Evolutionary conservation across 805 yeast species (phyloP).

Genomic region (Zygosaccharomyces rouxii): DNA sequence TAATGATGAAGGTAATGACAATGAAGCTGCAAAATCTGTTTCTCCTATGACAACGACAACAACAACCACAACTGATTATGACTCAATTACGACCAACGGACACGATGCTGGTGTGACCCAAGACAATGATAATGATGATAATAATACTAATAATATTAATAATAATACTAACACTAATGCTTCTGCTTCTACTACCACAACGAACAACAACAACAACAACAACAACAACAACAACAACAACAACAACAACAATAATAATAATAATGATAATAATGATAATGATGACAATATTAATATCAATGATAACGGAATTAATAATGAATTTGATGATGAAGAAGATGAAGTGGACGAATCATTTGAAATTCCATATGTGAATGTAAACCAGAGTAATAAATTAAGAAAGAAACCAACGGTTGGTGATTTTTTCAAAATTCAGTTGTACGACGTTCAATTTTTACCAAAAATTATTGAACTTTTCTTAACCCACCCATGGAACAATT

Average conservation of each 20-base stretch:
- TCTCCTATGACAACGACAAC: slow-evolving; percentile 3
- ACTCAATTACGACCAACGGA: background rate
- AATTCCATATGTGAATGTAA: slow-evolving; percentile 36
- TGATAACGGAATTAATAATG: slow-evolving; percentile 25
- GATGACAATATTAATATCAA: slow-evolving; percentile 25
- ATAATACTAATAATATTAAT: background rate
- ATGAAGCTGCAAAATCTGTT: slow-evolving; percentile 4
- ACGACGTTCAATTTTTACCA: slow-evolving; percentile 66
- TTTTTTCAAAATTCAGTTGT: slow-evolving; percentile 71
- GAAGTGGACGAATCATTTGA: slow-evolving; percentile 36
- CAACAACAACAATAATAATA: slow-evolving; percentile 7
- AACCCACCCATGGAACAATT: slow-evolving; percentile 93
- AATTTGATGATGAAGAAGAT: slow-evolving; percentile 18
- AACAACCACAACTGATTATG: background rate
- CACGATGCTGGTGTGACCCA: background rate
- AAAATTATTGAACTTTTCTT: slow-evolving; percentile 73
- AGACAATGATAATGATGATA: slow-evolving; percentile 9
- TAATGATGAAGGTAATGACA: slow-evolving; percentile 9
- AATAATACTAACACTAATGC: background rate
- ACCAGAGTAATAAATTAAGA: slow-evolving; percentile 43
- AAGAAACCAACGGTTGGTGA: slow-evolving; percentile 78
- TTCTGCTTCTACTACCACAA: too few species aligned
- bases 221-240: too few species aligned
- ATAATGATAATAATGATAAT: slow-evolving; percentile 32
- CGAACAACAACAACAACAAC: slow-evolving; percentile 1